Percentiles rank a stretch among this genome's conserved stretches.
Conservation (phyloP, 495 filamentous ascomycete species). For the Talaromyces wortmannii region DNA sequence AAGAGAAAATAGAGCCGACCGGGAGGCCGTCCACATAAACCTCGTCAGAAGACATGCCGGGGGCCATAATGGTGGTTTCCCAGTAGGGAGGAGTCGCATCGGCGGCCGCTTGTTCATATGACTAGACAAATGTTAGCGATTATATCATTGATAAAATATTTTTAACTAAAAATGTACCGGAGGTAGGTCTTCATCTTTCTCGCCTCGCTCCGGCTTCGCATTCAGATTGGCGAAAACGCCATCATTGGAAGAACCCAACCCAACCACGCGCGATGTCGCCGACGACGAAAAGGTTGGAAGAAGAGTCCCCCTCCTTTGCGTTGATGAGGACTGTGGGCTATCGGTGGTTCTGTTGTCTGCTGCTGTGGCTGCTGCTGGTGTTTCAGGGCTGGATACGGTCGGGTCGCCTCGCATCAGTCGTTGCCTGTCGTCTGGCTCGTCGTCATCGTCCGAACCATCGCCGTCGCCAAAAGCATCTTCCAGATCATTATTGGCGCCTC, state of each 20-base stretch:
- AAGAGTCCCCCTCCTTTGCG: slow-evolving; percentile 45
- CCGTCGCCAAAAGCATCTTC: slow-evolving; percentile 83
- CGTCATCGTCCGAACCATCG: slow-evolving; percentile 64
- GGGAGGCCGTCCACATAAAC: slow-evolving; percentile 95
- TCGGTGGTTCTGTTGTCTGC: slow-evolving; percentile 21
- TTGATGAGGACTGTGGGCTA: slow-evolving; percentile 12
- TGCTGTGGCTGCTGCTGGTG: slow-evolving; percentile 17
- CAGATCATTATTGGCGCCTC: slow-evolving; percentile 65
- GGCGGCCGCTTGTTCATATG: slow-evolving; percentile 96
- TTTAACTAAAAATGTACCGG: slow-evolving; percentile 50
- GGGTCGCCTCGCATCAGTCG: slow-evolving; percentile 70
- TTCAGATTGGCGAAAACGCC: slow-evolving; percentile 94
- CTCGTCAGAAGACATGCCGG: slow-evolving; percentile 78
- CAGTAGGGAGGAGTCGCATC: slow-evolving; percentile 97
- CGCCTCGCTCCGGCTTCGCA: slow-evolving; percentile 83
- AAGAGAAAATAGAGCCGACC: slow-evolving; percentile 91
- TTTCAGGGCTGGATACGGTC: too few relatives aligned
- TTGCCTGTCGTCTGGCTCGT: slow-evolving; percentile 74
- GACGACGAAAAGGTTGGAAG: slow-evolving; percentile 39
- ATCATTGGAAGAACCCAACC: slow-evolving; percentile 59
- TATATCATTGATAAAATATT: too few relatives aligned
- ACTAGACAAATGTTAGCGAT: slow-evolving; percentile 44
- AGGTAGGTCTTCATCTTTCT: slow-evolving; percentile 80
- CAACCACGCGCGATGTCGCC: slow-evolving; percentile 41
- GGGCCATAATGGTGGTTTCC: slow-evolving; percentile 96